Conservation (phyloP, 2,329 filamentous ascomycete species). For the Microcera coccophila region DNA sequence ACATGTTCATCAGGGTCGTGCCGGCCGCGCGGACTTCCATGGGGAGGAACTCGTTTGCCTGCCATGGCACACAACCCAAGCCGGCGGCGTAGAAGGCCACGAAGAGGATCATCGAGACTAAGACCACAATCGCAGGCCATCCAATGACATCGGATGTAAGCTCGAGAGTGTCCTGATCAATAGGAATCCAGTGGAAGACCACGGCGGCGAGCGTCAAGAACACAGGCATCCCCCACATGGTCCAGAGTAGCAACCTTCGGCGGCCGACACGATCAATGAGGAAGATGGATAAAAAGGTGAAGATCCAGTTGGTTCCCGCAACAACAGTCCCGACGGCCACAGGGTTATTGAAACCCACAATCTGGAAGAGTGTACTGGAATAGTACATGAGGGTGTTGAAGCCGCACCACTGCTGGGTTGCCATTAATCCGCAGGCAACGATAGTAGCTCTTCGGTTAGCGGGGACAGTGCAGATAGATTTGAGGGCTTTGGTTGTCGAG, state of each 20-base stretch:
- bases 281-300: constrained; percentile 16
- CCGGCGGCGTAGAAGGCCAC: constrained; percentile 22
- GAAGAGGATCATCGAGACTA: constrained; percentile 20
- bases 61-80: constrained; percentile 19
- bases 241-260: constrained; percentile 13
- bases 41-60: constrained; percentile 21
- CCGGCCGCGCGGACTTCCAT: constrained; percentile 43
- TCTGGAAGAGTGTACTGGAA: constrained; percentile 17
- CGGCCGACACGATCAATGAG: constrained; percentile 16
- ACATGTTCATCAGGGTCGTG: constrained; percentile 44
- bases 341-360: constrained; percentile 32
- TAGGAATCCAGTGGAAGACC: constrained; percentile 11
- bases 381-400: constrained; percentile 27
- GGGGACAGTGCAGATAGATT: constrained; percentile 32
- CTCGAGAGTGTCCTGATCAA: constrained; percentile 9
- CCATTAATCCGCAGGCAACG: constrained; percentile 42
- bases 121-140: constrained; percentile 13
- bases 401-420: constrained; percentile 29
- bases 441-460: constrained; percentile 39
- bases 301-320: constrained; percentile 17
- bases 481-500: constrained; percentile 14
- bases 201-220: constrained; percentile 12
- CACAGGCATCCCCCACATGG: constrained; percentile 19
- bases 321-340: constrained; percentile 39
- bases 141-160: constrained; percentile 10